Evolutionary conservation across 2,329 filamentous ascomycete genomes (phyloP), one percentile per base, ranked within the genome.

Genomic region (Neonectria sp.): DNA sequence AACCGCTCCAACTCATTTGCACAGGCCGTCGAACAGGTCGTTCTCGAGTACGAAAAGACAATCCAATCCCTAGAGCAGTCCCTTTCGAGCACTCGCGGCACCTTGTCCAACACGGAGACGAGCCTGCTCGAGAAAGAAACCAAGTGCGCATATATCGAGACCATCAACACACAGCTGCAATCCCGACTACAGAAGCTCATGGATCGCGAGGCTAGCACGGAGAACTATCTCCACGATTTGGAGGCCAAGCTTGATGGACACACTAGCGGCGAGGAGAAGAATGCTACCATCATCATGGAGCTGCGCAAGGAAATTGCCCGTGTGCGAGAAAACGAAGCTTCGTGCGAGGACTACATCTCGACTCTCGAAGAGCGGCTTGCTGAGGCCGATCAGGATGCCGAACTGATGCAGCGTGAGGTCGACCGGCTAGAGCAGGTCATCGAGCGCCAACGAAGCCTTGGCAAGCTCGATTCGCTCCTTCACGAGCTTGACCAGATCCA

Each of bases 41-140:
- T 99, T 3, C 85, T 98, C 55, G 96, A 99, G 81, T 99, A 99
- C 78, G 97, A 99, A 80, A 98, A 97, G 86, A 99, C 97, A 0
- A 99, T 99, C 56, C 95, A 98, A 79, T 92, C 90, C 60, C 88
- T 99, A 17, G 96, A 99, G 80, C 91, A 95, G 57, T 98, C 95
- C 2, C 88, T 99, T 15, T 95, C 95, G 0, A 96, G 91, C 76
- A 98, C 96, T 1, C 90, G 96, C 64, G 88, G 93, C 37, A 94
- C 93, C 0, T 86, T 99, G 31, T 92, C 96, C 12, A 92, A 85
- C 70, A 95, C 93, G 0, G 97, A 99, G 80, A 96, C 95, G 61
- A 92, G 85, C 64, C 86, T 99, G 27, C 86, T 98, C 3, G 97
- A 99, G 80, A 96, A 93, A 79, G 96, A 99, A 82, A 96, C 94